Conservation (phyloP, 2,329 filamentous ascomycete genomes). For the Aschersonia sp. region DNA sequence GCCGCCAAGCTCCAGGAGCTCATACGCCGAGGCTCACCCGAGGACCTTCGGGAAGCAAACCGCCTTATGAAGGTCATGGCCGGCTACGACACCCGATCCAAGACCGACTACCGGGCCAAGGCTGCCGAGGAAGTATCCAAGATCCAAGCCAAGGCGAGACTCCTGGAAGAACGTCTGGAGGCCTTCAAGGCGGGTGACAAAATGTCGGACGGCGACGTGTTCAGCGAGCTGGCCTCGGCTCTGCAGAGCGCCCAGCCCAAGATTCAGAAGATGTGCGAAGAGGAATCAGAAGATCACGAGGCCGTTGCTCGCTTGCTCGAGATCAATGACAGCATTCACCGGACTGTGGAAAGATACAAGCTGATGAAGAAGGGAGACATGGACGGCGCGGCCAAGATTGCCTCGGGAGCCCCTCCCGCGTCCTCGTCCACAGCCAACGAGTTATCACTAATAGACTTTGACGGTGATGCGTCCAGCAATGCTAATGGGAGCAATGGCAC, state of each 20-base stretch:
- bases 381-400: constrained; percentile 69
- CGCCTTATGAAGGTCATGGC: constrained; percentile 99
- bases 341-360: constrained; percentile 90
- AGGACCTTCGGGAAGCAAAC: constrained; percentile 93
- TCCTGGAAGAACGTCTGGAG: constrained; percentile 86
- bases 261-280: constrained; percentile 98
- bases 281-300: constrained; percentile 93
- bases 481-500: constrained; percentile 30
- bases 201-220: constrained; percentile 54
- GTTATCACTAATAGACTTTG: constrained; percentile 88
- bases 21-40: constrained; percentile 79
- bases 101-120: constrained; percentile 96
- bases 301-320: constrained; percentile 90
- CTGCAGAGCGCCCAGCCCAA: constrained; percentile 92
- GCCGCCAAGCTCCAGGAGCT: constrained; percentile 97
- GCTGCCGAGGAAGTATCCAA: constrained; percentile 88
- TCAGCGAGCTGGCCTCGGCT: constrained; percentile 74
- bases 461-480: constrained; percentile 42
- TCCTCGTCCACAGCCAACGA: constrained; percentile 42
- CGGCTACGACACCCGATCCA: constrained; percentile 85
- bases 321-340: constrained; percentile 97
- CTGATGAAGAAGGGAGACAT: constrained; percentile 90
- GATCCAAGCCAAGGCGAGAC: constrained; percentile 86
- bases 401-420: constrained; percentile 51
- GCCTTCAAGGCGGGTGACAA: constrained; percentile 69